A percentile compares a stretch with the other conserved stretches of the same genome.
Evolutionary conservation across 2,329 filamentous ascomycete genomes (phyloP).

Genomic region (Botrytis porri): DNA sequence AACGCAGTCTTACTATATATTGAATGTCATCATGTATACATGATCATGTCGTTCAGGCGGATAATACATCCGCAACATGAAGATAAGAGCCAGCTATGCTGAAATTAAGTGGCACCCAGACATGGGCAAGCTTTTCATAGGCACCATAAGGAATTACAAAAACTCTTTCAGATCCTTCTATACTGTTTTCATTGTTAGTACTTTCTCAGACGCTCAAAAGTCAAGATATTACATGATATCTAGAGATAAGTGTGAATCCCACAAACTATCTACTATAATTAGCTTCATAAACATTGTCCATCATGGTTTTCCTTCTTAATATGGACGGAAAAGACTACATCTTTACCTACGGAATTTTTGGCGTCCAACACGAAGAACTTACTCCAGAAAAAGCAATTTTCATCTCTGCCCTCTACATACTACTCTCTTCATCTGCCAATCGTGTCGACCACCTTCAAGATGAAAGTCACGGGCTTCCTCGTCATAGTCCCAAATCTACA

Average conservation of each 20-base stretch:
- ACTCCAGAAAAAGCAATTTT: constrained; percentile 18
- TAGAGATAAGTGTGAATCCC: background rate
- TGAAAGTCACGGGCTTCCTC: constrained; percentile 20
- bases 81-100: background rate
- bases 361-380: constrained; percentile 23
- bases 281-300: background rate
- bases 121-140: background rate
- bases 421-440: constrained; percentile 24
- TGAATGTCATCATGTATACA: background rate
- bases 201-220: background rate
- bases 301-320: constrained; percentile 26
- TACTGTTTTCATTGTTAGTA: background rate
- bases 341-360: constrained; percentile 25
- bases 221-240: background rate
- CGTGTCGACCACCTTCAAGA: constrained; percentile 22
- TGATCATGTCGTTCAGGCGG: background rate
- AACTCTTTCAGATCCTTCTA: background rate
- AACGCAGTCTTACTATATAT: background rate
- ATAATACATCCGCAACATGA: background rate
- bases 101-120: background rate
- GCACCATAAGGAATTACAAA: background rate
- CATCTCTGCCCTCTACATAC: constrained; percentile 18
- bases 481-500: constrained; percentile 12
- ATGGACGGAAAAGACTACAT: constrained; percentile 18
- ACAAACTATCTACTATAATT: background rate